These are phyloP conservation scores for Ogataea saltuana DNA, from an alignment of 805 yeast species.

Conservation along the genomic window DNA sequence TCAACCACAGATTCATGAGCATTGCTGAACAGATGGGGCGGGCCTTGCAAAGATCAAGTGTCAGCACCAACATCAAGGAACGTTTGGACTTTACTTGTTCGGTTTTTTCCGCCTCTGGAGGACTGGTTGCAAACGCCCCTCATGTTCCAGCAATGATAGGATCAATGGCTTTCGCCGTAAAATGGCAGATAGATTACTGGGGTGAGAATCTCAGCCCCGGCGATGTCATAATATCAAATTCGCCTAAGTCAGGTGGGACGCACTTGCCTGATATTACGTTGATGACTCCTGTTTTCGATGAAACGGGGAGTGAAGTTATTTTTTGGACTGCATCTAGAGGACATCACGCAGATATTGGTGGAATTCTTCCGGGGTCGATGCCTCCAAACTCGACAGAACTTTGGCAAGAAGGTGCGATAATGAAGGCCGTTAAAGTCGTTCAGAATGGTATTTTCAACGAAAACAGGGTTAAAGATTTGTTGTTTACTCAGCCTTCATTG, in stretches of 20 bases:
- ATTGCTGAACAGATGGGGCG: constrained; percentile 53
- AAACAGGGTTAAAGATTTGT: constrained; percentile 44
- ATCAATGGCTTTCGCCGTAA: constrained; percentile 46
- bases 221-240: constrained; percentile 45
- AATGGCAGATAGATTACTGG: constrained; percentile 42
- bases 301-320: constrained; percentile 43
- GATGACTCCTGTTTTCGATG: constrained; percentile 54
- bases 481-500: constrained; percentile 47
- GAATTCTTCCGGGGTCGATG: constrained; percentile 58
- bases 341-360: constrained; percentile 65
- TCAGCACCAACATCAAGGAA: constrained; percentile 48
- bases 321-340: constrained; percentile 61
- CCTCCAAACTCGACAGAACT: constrained; percentile 55
- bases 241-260: constrained; percentile 48
- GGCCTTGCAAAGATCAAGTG: constrained; percentile 45
- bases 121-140: constrained; percentile 30
- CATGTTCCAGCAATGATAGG: constrained; percentile 50
- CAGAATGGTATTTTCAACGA: constrained; percentile 54
- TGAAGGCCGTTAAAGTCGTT: constrained; percentile 53
- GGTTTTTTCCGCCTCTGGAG: constrained; percentile 45
- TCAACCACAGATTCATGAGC: constrained; percentile 49
- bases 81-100: constrained; percentile 51
- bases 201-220: constrained; percentile 40
- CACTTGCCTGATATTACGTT: constrained; percentile 56
- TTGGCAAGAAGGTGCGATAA: constrained; percentile 58